phyloP scores from a whole-genome alignment of 2,329 filamentous ascomycete genomes.

The Scedosporium dehoogii region DNA sequence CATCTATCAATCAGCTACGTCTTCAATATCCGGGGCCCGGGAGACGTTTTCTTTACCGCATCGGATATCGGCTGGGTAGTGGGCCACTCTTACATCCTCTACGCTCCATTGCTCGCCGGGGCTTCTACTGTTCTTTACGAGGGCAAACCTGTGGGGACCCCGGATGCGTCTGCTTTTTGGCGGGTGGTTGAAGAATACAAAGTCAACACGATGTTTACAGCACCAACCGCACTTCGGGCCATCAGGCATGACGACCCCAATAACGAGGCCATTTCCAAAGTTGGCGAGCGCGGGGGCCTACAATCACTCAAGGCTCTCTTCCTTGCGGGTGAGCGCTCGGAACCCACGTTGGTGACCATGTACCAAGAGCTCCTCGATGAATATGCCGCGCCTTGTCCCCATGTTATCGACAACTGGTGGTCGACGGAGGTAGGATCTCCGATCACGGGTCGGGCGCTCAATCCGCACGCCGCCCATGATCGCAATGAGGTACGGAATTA shows the following conservation, averaged over 20 bases:
- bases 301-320: conserved; percentile 65
- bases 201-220: conserved; percentile 77
- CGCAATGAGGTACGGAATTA: conserved; percentile 29
- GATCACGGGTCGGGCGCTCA: conserved; percentile 44
- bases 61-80: conserved; percentile 82
- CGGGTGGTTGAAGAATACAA: conserved; percentile 74
- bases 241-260: conserved; percentile 80
- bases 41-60: conserved; percentile 64
- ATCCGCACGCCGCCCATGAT: conserved; percentile 48
- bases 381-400: conserved; percentile 52
- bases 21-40: conserved; percentile 73
- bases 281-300: conserved; percentile 62
- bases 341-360: conserved; percentile 72
- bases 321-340: conserved; percentile 80
- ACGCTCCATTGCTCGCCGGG: conserved; percentile 74
- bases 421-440: conserved; percentile 49
- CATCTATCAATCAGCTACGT: conserved; percentile 74
- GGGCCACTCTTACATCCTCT: conserved; percentile 70
- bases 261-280: conserved; percentile 51
- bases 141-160: conserved; percentile 84
- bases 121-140: conserved; percentile 84
- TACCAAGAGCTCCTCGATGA: conserved; percentile 64
- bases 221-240: conserved; percentile 76
- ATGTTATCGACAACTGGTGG: conserved; percentile 54
- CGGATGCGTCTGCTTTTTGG: conserved; percentile 83